Evolutionary conservation across 148 eudicot species (phyloP).

Genomic region (Limonium bicolor): DNA sequence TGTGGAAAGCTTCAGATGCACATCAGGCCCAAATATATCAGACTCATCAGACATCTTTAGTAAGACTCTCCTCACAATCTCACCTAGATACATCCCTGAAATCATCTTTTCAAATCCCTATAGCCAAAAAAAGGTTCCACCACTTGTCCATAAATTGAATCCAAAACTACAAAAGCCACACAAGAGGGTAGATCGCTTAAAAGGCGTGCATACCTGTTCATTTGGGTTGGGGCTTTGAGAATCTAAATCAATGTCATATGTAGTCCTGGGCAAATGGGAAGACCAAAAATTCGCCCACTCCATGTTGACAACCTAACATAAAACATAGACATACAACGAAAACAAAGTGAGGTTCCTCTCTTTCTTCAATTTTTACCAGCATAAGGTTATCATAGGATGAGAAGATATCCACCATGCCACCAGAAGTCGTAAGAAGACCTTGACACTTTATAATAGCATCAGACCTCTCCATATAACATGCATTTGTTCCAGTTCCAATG

Average conservation of each 20-base stretch:
- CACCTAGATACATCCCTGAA: constrained; percentile 95
- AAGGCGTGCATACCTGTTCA: constrained; percentile 56
- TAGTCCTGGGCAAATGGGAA: constrained; percentile 82
- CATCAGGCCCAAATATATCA: constrained; percentile 52
- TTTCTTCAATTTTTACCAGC: no score
- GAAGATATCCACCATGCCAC: constrained; percentile 61
- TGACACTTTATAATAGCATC: constrained; percentile 91
- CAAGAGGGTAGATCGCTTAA: no score
- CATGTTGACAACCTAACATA: constrained; percentile 68
- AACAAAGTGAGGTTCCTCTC: neutral
- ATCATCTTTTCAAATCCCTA: constrained; percentile 98
- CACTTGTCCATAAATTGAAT: no score
- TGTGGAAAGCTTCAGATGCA: constrained; percentile 26
- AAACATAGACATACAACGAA: neutral
- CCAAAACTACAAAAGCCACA: no score
- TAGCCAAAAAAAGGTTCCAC: constrained; percentile 5
- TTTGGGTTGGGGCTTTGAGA: constrained; percentile 74
- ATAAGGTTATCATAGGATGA: neutral
- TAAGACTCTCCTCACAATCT: constrained; percentile 73
- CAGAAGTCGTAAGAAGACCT: constrained; percentile 67
- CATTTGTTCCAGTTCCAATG: constrained; percentile 91
- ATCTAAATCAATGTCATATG: constrained; percentile 71
- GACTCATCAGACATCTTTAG: constrained; percentile 61
- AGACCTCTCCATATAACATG: constrained; percentile 80
- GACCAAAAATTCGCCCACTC: constrained; percentile 99